Evolutionary conservation across 2,329 filamentous ascomycete species (phyloP).

Genomic region (Aspergillus sp.): DNA sequence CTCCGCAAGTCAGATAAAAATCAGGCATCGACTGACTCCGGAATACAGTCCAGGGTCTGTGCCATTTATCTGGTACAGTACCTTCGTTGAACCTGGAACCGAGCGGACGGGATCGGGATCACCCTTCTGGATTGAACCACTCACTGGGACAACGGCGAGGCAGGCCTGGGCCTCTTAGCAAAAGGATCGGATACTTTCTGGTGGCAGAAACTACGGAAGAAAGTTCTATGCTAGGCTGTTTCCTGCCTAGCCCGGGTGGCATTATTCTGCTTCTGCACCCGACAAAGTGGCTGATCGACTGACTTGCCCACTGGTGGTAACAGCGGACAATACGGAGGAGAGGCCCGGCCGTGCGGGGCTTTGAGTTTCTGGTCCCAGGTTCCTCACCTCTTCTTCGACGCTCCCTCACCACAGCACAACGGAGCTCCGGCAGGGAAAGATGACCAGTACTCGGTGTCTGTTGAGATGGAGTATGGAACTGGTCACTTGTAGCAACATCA

Average conservation of each 20-base stretch:
- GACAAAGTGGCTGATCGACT: slow-evolving; percentile 20
- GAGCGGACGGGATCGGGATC: background rate
- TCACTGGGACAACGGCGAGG: no score
- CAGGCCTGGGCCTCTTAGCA: background rate
- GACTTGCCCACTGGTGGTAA: background rate
- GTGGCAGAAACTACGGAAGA: background rate
- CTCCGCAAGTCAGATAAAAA: background rate
- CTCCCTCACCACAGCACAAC: background rate
- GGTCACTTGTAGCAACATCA: background rate
- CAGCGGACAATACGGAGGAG: background rate
- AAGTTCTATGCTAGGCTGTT: background rate
- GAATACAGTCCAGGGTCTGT: background rate
- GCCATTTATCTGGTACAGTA: background rate
- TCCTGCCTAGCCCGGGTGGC: background rate
- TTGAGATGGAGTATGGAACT: background rate
- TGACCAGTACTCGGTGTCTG: background rate
- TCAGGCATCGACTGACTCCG: background rate
- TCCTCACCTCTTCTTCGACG: background rate
- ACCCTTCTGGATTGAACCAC: background rate
- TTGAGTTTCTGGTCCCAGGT: background rate
- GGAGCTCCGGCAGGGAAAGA: background rate
- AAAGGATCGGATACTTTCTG: background rate
- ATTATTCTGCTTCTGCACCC: slow-evolving; percentile 11
- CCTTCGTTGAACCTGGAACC: background rate
- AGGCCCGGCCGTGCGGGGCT: slow-evolving; percentile 18